Evolutionary conservation across 805 yeast species (phyloP).

Genomic region (Ogataea zsoltii): DNA sequence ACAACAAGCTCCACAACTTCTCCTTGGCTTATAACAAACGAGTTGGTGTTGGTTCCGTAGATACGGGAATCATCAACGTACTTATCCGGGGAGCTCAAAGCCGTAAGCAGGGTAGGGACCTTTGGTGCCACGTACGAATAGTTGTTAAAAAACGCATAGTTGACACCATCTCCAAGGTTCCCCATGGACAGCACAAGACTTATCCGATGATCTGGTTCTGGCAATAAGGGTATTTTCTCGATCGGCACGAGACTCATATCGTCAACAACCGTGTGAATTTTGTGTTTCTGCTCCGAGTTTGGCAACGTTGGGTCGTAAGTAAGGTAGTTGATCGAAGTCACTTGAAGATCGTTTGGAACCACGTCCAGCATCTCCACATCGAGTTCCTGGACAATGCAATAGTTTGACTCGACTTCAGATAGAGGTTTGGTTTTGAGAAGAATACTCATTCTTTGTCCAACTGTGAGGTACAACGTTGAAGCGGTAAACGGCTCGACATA

Average conservation of each 20-base stretch:
- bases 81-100: conserved; percentile 55
- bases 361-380: conserved; percentile 71
- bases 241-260: conserved; percentile 49
- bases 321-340: conserved; percentile 56
- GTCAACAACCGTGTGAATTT: conserved; percentile 38
- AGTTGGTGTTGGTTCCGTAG: conserved; percentile 71
- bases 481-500: conserved; percentile 59
- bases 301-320: conserved; percentile 45
- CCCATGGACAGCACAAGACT: conserved; percentile 63
- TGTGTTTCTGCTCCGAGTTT: conserved; percentile 20
- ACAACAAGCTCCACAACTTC: conserved; percentile 75
- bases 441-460: conserved; percentile 81
- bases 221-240: conserved; percentile 41
- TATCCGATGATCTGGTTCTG: conserved; percentile 63
- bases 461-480: conserved; percentile 61
- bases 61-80: conserved; percentile 56
- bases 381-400: conserved; percentile 58
- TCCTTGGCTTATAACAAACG: conserved; percentile 56
- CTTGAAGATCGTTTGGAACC: conserved; percentile 57
- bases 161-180: conserved; percentile 70
- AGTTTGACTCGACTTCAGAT: conserved; percentile 41
- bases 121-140: conserved; percentile 64
- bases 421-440: conserved; percentile 55
- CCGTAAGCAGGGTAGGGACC: conserved; percentile 70
- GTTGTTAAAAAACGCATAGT: conserved; percentile 75